phyloP scores from a whole-genome alignment of 345 rosid genomes.

The Sonneratia alba region DNA sequence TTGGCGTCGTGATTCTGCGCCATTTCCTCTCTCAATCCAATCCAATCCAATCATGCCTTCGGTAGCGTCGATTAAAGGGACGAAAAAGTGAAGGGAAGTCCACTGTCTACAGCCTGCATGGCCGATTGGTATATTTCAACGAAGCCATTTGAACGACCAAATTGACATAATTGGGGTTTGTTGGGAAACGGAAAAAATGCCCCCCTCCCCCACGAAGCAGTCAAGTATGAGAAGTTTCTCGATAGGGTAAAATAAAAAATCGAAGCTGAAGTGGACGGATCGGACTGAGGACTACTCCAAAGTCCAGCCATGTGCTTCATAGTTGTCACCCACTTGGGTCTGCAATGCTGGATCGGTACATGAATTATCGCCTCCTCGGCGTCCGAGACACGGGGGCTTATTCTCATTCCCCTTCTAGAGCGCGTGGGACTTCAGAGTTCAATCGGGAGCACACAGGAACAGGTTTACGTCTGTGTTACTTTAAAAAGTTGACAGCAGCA shows the following conservation, averaged over 20 bases:
- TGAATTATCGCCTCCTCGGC: too few species aligned
- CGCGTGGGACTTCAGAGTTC: too few species aligned
- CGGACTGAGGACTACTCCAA: not conserved
- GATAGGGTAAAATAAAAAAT: not conserved
- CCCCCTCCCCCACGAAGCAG: not conserved
- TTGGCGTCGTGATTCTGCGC: not conserved
- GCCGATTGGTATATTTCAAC: too few species aligned
- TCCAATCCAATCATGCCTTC: not conserved
- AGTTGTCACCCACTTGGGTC: not conserved
- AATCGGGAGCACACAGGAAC: too few species aligned
- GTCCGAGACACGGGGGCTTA: too few species aligned
- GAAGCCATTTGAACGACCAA: too few species aligned
- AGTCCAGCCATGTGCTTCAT: not conserved
- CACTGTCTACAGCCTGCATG: too few species aligned
- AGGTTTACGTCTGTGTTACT: too few species aligned
- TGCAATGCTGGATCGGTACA: too few species aligned
- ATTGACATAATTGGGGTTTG: not conserved
- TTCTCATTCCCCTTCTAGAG: too few species aligned
- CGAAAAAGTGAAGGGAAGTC: not conserved
- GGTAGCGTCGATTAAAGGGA: not conserved
- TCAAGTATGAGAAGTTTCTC: not conserved
- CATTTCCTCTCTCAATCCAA: not conserved
- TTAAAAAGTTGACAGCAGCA: too few species aligned
- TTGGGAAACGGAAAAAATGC: not conserved
- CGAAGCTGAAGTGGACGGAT: not conserved